phyloP scores from a whole-genome alignment of 305 asterid species.

The Solanum aculeatissimum region DNA sequence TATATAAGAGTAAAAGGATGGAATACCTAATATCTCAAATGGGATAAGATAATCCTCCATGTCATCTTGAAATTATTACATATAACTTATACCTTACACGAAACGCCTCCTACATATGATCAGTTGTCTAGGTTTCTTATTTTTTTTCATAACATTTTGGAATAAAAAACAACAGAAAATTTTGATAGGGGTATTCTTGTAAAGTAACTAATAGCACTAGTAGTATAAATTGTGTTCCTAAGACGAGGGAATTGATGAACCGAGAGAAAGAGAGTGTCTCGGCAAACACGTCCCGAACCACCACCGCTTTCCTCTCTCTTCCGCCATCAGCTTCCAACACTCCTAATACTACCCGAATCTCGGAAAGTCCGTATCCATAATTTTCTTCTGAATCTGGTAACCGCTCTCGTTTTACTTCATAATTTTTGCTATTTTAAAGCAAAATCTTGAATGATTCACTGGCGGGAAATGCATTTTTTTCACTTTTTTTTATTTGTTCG shows the following conservation, averaged over 20 bases:
- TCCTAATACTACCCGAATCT: constrained; percentile 2
- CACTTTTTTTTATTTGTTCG: not conserved
- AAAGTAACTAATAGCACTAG: not conserved
- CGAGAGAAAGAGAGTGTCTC: constrained; percentile 12
- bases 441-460: not conserved
- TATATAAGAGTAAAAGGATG: no score
- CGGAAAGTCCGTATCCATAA: constrained; percentile 15
- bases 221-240: constrained; percentile 12
- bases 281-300: constrained; percentile 24
- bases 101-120: no score
- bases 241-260: constrained; percentile 16
- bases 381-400: constrained; percentile 16
- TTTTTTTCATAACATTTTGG: no score
- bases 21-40: no score
- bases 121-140: no score
- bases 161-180: not conserved
- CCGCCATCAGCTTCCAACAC: not conserved
- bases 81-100: no score
- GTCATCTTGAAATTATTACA: no score
- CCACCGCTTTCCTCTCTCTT: constrained; percentile 39
- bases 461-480: not conserved
- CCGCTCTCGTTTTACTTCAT: not conserved
- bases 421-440: not conserved
- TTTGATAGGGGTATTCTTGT: not conserved
- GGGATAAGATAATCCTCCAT: no score